Evolutionary conservation across 352 stramenopile genomes (phyloP), one percentile per base, ranked within the genome.

Genomic region (Globisporangium polare): DNA sequence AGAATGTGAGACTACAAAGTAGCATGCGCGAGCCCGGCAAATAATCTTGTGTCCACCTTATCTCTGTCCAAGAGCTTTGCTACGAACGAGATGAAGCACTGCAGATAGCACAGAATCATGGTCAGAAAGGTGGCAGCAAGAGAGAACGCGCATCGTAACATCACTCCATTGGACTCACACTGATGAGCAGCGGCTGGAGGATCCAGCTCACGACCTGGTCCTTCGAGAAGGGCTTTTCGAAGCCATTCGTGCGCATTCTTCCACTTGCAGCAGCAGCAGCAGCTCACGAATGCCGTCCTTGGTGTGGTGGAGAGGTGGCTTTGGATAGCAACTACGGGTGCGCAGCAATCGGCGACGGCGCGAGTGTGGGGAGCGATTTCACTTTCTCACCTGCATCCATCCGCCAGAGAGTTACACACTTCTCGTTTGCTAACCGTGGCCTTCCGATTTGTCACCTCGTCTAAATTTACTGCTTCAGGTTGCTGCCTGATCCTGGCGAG

Each of bases 171-270:
- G 24, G 2, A 58, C 77, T 51, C 72, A 94, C 86, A 24, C 68
- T 75, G 56, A 91, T 85, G 55, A 92, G 66, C 49, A 86, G 51
- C 18, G 87, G 75, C 57, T 96, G 80, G 31, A 90, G 65, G 29
- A 90, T 50, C 86, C 83, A 96, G 59, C 86, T 93, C 41, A 62
- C 35, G 22, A 67, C 46, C 35, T 61, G 62, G 29, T 67, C 62
- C 26, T 75, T 68, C 8, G 86, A 95, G 62, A 92, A 89, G n/a
- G 87, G 87, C 53, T 77, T 77, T 46, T 93, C 64, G 55, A 94
- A 91, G 27, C 87, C 87, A 63, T 87, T 92, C 22, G 70, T 71
- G 52, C 77, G 81, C 78, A 80, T 84, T 20, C 24, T 60, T 57
- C n/a, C 43, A 15, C 18, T 31, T 17, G n/a, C 17, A 6, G 15